phyloP scores from a whole-genome alignment of 31 red algal genomes.

The Bonnemaisonia californica region DNA sequence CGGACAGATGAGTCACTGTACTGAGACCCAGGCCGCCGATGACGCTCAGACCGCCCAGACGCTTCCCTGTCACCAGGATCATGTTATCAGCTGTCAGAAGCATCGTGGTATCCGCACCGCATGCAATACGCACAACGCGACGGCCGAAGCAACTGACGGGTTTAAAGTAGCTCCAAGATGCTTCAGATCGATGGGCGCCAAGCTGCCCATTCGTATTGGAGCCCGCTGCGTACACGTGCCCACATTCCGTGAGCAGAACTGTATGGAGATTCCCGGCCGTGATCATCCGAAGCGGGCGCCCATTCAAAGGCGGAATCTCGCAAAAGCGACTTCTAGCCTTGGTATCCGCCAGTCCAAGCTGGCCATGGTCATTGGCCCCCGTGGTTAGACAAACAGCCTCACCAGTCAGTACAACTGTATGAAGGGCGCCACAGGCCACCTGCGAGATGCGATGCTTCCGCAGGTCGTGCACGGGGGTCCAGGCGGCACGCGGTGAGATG shows the following conservation, averaged over 20 bases:
- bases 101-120: constrained; percentile 68
- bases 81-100: constrained; percentile 68
- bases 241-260: constrained; percentile 46
- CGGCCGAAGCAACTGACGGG: constrained; percentile 49
- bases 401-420: neutral
- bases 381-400: neutral
- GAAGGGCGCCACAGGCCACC: neutral
- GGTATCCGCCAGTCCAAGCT: neutral
- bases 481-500: neutral
- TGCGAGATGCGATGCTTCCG: neutral
- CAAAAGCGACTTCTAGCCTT: constrained; percentile 18
- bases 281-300: constrained; percentile 20
- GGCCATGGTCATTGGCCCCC: neutral
- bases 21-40: constrained; percentile 59
- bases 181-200: constrained; percentile 8
- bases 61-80: constrained; percentile 70
- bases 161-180: constrained; percentile 17
- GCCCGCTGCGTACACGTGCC: constrained; percentile 40
- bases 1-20: constrained; percentile 53
- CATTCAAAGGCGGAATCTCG: neutral
- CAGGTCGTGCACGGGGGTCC: neutral
- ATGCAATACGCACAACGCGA: constrained; percentile 51
- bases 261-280: constrained; percentile 50
- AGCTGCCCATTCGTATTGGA: constrained; percentile 55
- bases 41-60: constrained; percentile 54